phyloP scores from a whole-genome alignment of 495 filamentous ascomycete genomes.

The Podospora didyma region DNA sequence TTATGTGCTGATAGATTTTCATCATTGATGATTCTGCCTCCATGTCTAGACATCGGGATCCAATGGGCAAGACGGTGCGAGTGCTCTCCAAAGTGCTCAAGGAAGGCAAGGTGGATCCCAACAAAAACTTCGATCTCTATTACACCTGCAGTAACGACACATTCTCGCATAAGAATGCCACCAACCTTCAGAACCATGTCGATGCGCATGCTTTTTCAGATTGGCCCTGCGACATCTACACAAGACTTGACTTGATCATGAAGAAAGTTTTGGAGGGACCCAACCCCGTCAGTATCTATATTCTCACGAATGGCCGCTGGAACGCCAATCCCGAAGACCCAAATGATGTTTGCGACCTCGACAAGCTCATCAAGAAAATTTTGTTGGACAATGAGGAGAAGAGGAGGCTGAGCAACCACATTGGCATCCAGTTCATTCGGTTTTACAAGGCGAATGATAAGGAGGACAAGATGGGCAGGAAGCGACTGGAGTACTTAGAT shows the following conservation, averaged over 20 bases:
- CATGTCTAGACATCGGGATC: not conserved
- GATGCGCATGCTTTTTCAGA: not conserved
- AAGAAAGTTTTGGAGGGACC: not conserved
- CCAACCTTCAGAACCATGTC: not conserved
- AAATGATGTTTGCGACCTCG: not conserved
- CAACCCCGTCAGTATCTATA: conserved; percentile 1
- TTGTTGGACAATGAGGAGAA: not conserved
- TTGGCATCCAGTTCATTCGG: conserved; percentile 4
- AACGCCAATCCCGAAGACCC: not conserved
- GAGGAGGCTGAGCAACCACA: not conserved
- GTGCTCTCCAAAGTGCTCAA: conserved; percentile 1
- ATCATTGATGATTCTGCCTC: conserved; percentile 1
- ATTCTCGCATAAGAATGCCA: not conserved
- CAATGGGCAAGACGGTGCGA: not conserved
- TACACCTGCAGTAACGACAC: not conserved
- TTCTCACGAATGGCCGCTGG: conserved; percentile 5
- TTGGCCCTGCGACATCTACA: not conserved
- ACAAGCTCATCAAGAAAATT: not conserved
- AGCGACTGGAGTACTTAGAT: not conserved
- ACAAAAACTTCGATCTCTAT: conserved; percentile 1
- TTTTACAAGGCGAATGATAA: not conserved
- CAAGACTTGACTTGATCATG: not conserved
- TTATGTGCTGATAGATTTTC: not conserved
- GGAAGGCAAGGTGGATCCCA: conserved; percentile 1
- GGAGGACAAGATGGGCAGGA: not conserved